Conservation (phyloP, 495 filamentous ascomycete species). For the Hypoxylon intermedium region DNA sequence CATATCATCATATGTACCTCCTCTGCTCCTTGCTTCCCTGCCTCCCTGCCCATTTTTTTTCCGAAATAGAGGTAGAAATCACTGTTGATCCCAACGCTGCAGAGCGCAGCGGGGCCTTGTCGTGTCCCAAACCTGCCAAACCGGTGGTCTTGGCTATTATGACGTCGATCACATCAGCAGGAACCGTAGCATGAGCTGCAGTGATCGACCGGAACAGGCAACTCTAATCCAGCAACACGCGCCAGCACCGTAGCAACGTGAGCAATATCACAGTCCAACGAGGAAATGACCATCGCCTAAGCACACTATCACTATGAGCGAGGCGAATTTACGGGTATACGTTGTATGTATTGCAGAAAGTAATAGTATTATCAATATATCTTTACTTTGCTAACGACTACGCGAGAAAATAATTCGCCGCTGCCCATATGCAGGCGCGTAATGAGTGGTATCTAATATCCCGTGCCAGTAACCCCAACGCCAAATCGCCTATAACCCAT, state of each 20-base stretch:
- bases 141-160: constrained; percentile 16
- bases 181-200: constrained; percentile 12
- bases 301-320: neutral
- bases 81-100: constrained; percentile 26
- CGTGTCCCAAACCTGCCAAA: neutral
- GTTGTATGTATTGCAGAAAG: neutral
- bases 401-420: constrained; percentile 9
- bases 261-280: neutral
- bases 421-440: constrained; percentile 24
- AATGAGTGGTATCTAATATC: constrained; percentile 33
- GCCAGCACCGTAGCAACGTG: constrained; percentile 14
- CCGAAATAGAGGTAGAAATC: constrained; percentile 29
- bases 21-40: too few relatives aligned
- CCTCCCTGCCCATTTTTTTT: constrained; percentile 26
- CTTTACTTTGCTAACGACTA: constrained; percentile 31
- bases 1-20: too few relatives aligned
- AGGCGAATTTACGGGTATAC: too few relatives aligned
- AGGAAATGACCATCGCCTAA: constrained; percentile 13
- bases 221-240: constrained; percentile 12
- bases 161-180: constrained; percentile 35
- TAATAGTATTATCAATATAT: constrained; percentile 23
- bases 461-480: constrained; percentile 30
- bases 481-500: constrained; percentile 26
- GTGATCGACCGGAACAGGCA: constrained; percentile 23
- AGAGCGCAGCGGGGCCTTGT: constrained; percentile 7